Percentiles rank a stretch among this genome's conserved stretches.
These are phyloP conservation scores for Phialophora expanda DNA, from an alignment of 2,329 filamentous ascomycete species.

Conservation along the genomic window DNA sequence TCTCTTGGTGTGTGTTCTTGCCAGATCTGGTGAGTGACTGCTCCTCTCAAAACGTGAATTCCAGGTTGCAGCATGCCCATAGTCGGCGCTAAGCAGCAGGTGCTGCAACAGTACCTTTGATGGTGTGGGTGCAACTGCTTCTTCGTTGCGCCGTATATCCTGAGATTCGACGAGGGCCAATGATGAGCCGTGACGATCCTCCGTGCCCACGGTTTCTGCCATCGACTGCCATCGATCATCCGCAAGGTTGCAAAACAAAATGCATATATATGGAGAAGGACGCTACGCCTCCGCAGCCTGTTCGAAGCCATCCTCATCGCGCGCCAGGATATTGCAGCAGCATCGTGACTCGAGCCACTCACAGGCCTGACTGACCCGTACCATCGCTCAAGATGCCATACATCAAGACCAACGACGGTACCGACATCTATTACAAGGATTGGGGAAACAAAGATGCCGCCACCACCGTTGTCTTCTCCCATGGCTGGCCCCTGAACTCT, in stretches of 20 bases:
- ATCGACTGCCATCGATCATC: no score
- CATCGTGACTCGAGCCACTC: background rate
- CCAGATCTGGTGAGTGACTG: background rate
- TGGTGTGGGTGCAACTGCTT: background rate
- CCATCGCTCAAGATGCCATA: slow-evolving; percentile 38
- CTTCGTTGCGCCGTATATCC: background rate
- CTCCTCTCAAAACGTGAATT: background rate
- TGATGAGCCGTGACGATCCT: background rate
- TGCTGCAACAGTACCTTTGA: background rate
- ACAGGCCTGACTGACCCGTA: no score
- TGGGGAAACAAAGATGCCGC: slow-evolving; percentile 48
- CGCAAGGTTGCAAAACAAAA: no score
- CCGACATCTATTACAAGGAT: slow-evolving; percentile 52
- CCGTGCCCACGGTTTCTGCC: background rate
- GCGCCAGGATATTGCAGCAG: background rate
- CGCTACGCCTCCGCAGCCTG: background rate
- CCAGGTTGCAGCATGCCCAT: background rate
- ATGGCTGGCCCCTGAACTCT: slow-evolving; percentile 50
- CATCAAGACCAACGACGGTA: slow-evolving; percentile 48
- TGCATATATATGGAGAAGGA: no score
- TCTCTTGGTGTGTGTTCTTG: no score
- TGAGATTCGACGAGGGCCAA: background rate
- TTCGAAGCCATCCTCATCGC: background rate
- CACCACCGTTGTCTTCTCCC: slow-evolving; percentile 45
- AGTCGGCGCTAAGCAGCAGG: background rate